Evolutionary conservation across 768 basidiomycete genomes (phyloP).

Genomic region (Clathrus columnatus): DNA sequence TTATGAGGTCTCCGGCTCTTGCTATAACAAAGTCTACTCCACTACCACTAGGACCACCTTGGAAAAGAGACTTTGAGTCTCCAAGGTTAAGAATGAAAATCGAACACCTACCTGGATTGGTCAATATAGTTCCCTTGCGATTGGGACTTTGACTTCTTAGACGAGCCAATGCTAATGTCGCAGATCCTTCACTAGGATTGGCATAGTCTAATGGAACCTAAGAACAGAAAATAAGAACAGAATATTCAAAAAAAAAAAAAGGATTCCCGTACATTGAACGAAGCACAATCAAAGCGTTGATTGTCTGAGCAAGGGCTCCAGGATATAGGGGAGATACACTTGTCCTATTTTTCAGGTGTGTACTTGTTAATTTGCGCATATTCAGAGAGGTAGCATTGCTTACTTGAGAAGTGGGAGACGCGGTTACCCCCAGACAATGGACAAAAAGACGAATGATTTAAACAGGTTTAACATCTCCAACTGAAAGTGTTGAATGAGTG

Average conservation of each 20-base stretch:
- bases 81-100: not conserved
- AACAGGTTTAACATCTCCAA: too few species aligned
- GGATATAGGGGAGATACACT: not conserved
- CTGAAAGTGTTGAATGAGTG: too few species aligned
- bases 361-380: too few species aligned
- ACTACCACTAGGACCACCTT: not conserved
- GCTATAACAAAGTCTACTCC: not conserved
- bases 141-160: not conserved
- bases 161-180: not conserved
- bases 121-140: not conserved
- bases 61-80: too few species aligned
- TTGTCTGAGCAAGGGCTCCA: not conserved
- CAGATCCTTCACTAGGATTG: not conserved
- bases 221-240: not conserved
- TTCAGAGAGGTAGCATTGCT: too few species aligned
- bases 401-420: too few species aligned
- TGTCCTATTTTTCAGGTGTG: too few species aligned
- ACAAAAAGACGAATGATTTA: too few species aligned
- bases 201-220: conserved; percentile 7
- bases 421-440: too few species aligned
- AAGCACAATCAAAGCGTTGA: not conserved
- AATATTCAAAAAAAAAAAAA: too few species aligned
- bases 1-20: not conserved
- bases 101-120: not conserved
- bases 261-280: not conserved